A percentile compares a stretch with the other conserved stretches of the same genome.
These are phyloP conservation scores for Elsinoe batatas DNA, from an alignment of 2,329 filamentous ascomycete species.

Conservation along the genomic window DNA sequence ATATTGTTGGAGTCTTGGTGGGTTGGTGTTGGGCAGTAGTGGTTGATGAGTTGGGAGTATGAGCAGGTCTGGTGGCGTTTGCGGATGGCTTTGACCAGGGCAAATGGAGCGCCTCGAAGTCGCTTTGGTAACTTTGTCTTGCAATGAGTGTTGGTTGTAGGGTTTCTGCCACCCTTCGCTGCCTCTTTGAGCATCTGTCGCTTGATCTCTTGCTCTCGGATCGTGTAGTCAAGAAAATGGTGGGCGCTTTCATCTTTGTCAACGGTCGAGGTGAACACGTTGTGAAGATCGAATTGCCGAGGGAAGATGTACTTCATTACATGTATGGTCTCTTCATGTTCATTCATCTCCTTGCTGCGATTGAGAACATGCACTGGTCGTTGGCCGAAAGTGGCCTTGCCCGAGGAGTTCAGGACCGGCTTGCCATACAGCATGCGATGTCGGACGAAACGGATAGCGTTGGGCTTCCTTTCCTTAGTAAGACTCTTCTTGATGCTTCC, in stretches of 20 bases:
- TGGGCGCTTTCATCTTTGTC: slow-evolving; percentile 58
- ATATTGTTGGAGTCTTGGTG: slow-evolving; percentile 29
- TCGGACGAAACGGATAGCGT: slow-evolving; percentile 64
- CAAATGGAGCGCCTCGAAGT: slow-evolving; percentile 52
- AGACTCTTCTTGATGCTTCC: neutral
- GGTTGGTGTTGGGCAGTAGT: slow-evolving; percentile 60
- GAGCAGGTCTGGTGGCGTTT: slow-evolving; percentile 63
- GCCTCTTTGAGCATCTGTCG: slow-evolving; percentile 10
- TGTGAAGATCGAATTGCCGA: slow-evolving; percentile 78
- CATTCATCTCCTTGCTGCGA: slow-evolving; percentile 45
- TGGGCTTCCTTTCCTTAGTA: slow-evolving; percentile 26
- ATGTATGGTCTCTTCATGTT: slow-evolving; percentile 51
- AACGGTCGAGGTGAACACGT: slow-evolving; percentile 70
- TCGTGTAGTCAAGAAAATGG: slow-evolving; percentile 71
- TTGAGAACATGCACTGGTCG: slow-evolving; percentile 78
- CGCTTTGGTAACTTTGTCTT: slow-evolving; percentile 46
- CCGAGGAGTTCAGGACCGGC: slow-evolving; percentile 58
- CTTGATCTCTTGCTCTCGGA: slow-evolving; percentile 72
- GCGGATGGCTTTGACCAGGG: slow-evolving; percentile 59
- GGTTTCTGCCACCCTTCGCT: neutral
- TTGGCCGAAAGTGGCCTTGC: slow-evolving; percentile 62
- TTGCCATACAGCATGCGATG: slow-evolving; percentile 80
- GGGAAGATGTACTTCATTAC: slow-evolving; percentile 92
- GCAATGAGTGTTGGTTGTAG: neutral
- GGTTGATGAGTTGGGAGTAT: slow-evolving; percentile 64